phyloP scores from a whole-genome alignment of 495 filamentous ascomycete genomes.

The Neurospora sp. region DNA sequence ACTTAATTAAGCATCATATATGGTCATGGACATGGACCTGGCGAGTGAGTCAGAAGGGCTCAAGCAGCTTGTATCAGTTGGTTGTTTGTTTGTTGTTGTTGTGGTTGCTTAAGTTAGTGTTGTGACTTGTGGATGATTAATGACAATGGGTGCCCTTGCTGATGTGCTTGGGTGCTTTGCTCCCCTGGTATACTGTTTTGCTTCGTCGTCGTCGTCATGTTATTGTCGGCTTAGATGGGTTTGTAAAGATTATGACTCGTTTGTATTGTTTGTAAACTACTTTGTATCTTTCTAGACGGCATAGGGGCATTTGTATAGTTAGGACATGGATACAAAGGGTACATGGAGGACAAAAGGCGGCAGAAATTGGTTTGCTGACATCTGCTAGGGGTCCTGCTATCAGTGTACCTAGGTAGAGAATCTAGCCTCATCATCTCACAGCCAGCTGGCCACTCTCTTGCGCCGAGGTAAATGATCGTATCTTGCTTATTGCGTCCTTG shows the following conservation, averaged over 20 bases:
- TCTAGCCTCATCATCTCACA: not conserved
- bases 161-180: not conserved
- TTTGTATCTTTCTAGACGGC: not conserved
- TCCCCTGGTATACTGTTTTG: not conserved
- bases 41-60: not conserved
- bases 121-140: not conserved
- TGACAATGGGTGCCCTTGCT: not conserved
- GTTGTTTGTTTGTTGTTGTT: not conserved
- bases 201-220: not conserved
- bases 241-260: not conserved
- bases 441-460: not conserved
- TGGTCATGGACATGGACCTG: not conserved
- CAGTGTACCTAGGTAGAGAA: not conserved
- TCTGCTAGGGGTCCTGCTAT: not conserved
- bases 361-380: not conserved
- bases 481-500: not conserved
- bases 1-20: not conserved
- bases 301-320: not conserved
- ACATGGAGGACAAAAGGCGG: not conserved
- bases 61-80: not conserved
- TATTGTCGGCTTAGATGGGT: not conserved
- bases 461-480: not conserved
- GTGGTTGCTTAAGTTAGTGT: not conserved
- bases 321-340: not conserved
- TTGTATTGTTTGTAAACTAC: not conserved